Base-by-base conservation (phyloP, 1,139 yeast species). In the Hemisphaericaspora subhashii region DNA sequence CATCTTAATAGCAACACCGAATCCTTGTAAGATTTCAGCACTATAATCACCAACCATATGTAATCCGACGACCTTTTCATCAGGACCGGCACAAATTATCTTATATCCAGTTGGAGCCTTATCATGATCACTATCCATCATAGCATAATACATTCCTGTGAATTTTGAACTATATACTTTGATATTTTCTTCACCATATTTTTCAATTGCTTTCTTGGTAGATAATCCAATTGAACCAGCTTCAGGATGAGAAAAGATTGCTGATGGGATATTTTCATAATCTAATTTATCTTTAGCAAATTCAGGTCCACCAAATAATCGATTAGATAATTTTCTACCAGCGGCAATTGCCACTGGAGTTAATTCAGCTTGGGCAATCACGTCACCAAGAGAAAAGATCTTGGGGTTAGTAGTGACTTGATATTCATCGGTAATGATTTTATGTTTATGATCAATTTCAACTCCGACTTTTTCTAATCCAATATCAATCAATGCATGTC, bases 311-410 rank as follows among this genome's bases (percentile, higher is more conserved):
- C 74, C 68, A 60, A 90, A 92, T 45, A 92, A 68, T 61, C 99
- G 79, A 69, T 89, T 90, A 29, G 97, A 79, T 51, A 92, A 77
- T 63, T 81, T 86, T 66, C 99, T 83, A 43, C 99, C 99, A 6
- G 98, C 94, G 29, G 98, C 98, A 70, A 92, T 92, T 35, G 98
- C 98, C 34, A 89, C 98, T 5, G 99, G 99, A 6, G 99, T 92
- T 57, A 92, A 77, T 68, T 92, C 98, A 37, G 86, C 85, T 42
- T 83, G 83, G 46, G 96, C 96, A 31, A 85, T 83, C 44, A 89
- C 95, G 62, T 92, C 99, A 57, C 99, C 99, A 38, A 92, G 72
- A 2, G 98, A 83, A 60, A 75, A 88, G 47, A 92, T 75, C 63
- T 81, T 78, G 39, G 81, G 72, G 45, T 85, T 78, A 39, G 79